Conservation (phyloP, 306 rosid species). For the Albizia julibrissin region DNA sequence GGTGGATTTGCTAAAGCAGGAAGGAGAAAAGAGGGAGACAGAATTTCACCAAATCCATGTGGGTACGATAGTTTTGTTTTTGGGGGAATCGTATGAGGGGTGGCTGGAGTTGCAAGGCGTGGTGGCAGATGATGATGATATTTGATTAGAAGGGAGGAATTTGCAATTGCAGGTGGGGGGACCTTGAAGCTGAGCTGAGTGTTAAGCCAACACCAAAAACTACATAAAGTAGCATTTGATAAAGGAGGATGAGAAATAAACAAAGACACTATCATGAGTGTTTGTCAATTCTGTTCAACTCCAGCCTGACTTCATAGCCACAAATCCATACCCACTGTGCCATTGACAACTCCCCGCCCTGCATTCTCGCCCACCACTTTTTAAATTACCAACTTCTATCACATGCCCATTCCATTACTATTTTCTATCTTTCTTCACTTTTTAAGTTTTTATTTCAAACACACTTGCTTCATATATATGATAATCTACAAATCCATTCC, state of each 20-base stretch:
- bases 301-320: conserved; percentile 46
- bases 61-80: conserved; percentile 31
- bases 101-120: neutral
- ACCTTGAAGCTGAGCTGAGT: neutral
- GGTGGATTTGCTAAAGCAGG: neutral
- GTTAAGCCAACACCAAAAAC: neutral
- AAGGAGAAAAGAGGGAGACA: neutral
- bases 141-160: neutral
- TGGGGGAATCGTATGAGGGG: neutral
- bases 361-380: conserved; percentile 52
- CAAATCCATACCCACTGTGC: conserved; percentile 51
- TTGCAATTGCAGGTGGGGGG: neutral
- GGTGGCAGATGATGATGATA: neutral
- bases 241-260: neutral
- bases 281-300: conserved; percentile 37
- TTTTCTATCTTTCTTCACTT: neutral
- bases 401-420: neutral
- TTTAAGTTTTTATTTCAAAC: neutral
- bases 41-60: conserved; percentile 37
- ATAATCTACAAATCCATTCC: neutral
- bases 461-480: neutral
- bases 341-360: conserved; percentile 32
- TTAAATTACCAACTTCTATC: neutral
- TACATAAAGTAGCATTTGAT: neutral
- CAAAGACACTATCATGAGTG: conserved; percentile 21